phyloP scores from a whole-genome alignment of 805 yeast genomes.

The Cyberlindnera bimundalis region DNA sequence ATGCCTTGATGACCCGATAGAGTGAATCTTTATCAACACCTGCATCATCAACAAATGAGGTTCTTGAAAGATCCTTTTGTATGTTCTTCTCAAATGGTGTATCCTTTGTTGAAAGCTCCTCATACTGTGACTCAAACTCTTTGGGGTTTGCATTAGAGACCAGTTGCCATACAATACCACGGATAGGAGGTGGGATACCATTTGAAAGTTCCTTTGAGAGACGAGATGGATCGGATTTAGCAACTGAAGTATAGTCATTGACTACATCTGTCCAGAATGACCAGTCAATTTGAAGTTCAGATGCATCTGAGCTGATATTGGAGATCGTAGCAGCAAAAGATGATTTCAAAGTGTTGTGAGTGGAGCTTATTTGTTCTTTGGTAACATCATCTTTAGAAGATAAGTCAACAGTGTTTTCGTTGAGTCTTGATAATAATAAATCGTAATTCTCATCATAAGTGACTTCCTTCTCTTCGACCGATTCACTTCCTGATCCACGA shows the following conservation, averaged over 20 bases:
- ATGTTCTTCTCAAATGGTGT: slow-evolving; percentile 74
- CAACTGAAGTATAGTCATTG: slow-evolving; percentile 68
- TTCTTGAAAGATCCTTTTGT: slow-evolving; percentile 77
- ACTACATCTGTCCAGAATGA: slow-evolving; percentile 85
- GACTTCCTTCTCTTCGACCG: slow-evolving; percentile 18
- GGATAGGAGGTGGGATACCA: slow-evolving; percentile 81
- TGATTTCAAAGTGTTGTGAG: slow-evolving; percentile 41
- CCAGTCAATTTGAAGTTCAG: slow-evolving; percentile 57
- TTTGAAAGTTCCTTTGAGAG: slow-evolving; percentile 58
- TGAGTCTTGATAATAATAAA: slow-evolving; percentile 56
- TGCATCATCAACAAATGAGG: slow-evolving; percentile 64
- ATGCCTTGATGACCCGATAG: slow-evolving; percentile 75
- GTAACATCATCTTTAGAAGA: slow-evolving; percentile 47
- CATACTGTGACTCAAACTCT: slow-evolving; percentile 33
- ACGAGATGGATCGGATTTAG: slow-evolving; percentile 54
- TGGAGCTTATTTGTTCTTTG: slow-evolving; percentile 48
- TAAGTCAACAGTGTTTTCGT: slow-evolving; percentile 51
- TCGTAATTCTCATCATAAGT: slow-evolving; percentile 45
- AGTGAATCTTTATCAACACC: slow-evolving; percentile 61
- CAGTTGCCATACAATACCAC: slow-evolving; percentile 93
- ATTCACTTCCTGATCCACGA: slow-evolving; percentile 9
- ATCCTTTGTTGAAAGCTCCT: slow-evolving; percentile 44
- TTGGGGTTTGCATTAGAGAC: slow-evolving; percentile 72
- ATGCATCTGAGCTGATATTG: slow-evolving; percentile 22
- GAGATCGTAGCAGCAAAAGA: slow-evolving; percentile 18